Base-by-base conservation (phyloP, 257 asterid genomes). In the Solanum sitiens region DNA sequence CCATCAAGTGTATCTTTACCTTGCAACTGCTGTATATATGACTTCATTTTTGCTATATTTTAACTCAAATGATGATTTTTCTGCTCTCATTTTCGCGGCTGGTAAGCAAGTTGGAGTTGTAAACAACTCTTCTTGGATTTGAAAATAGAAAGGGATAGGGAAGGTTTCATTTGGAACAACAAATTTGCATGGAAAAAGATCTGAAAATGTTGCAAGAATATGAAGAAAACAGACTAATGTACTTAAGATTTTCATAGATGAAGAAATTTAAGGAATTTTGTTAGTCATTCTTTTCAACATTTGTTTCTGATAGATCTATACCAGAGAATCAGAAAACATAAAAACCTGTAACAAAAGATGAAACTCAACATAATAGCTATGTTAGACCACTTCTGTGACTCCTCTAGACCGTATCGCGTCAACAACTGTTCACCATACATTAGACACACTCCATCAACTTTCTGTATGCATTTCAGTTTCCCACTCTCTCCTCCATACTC, bases 401-500 rank as follows among this genome's bases (percentile, higher is more conserved):
- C 96, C 87, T 90, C 89, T 87, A 96, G 45, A 4, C 94, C 94
- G 86, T 89, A 94, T 87, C 89, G 91, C 83, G 27, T 65, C 91
- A 95, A 77, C 71, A 95, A 92, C 47, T 86, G 91, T 75, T 94
- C 86, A 1, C 95, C 99, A 68, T 92, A 37, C 6, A 94, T 33
- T 53, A 93, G 40, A 77, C 99, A 96, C n/a, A 40, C 91, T 33
- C 91, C 94, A 32, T 67, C 94, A 20, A 82, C 84, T 14, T 77
- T 88, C 56, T 93, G 93, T 86, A 95, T 85, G 89, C 99, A 96
- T 84, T 87, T 93, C 73, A 10, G 1, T 89, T 83, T 88, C 86
- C 97, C 94, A 30, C 77, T 25, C 13, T 91, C 91, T 7, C 99
- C 98, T 47, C 95, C 98, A 74, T 86, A 96, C 92, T 96, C 95